Percentiles rank a stretch among this genome's conserved stretches.
These are phyloP conservation scores for Panus rudis DNA, from an alignment of 768 basidiomycete genomes.

Conservation along the genomic window DNA sequence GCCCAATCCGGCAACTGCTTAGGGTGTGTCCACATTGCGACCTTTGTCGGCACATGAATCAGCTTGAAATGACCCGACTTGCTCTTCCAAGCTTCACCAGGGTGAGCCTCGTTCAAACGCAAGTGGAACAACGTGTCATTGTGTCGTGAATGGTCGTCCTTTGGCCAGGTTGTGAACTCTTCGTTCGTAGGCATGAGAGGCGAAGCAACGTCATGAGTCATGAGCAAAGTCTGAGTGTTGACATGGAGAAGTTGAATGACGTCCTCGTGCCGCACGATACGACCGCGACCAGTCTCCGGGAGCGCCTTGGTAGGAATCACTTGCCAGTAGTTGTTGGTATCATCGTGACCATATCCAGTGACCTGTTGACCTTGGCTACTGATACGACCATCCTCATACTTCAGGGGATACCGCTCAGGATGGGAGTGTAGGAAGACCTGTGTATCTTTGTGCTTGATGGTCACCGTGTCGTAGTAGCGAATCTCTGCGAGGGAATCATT, in stretches of 20 bases:
- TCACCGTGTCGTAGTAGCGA: constrained; percentile 85
- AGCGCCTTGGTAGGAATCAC: constrained; percentile 92
- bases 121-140: constrained; percentile 90
- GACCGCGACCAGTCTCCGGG: constrained; percentile 88
- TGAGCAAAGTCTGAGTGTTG: constrained; percentile 70
- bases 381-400: constrained; percentile 93
- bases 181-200: constrained; percentile 97
- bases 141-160: constrained; percentile 67
- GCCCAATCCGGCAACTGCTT: constrained; percentile 93
- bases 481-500: constrained; percentile 53
- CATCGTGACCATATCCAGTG: constrained; percentile 90
- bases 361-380: constrained; percentile 96
- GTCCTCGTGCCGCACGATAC: constrained; percentile 87
- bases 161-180: constrained; percentile 91
- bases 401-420: constrained; percentile 81
- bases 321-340: constrained; percentile 94
- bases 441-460: constrained; percentile 85
- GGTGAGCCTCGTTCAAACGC: constrained; percentile 60
- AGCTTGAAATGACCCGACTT: constrained; percentile 92
- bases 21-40: constrained; percentile 89
- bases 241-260: constrained; percentile 84
- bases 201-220: constrained; percentile 97
- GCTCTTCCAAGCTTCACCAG: constrained; percentile 85
- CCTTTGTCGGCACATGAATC: constrained; percentile 82
- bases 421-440: constrained; percentile 95